Base-by-base conservation (phyloP, 129 eudicot genomes). In the Silybum marianum region DNA sequence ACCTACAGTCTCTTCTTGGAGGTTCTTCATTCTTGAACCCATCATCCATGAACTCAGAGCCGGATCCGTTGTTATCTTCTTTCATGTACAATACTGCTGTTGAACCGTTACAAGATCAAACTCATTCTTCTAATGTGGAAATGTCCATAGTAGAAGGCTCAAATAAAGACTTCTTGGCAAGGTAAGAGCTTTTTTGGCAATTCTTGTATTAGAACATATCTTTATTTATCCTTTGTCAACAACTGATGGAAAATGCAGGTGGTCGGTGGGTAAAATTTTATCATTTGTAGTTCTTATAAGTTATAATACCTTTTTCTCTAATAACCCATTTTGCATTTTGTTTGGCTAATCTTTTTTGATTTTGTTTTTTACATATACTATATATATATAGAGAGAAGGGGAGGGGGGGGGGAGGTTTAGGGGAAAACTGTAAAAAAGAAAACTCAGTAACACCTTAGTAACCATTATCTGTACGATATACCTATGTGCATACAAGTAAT, bases 1-100 rank as follows among this genome's bases (percentile, higher is more conserved):
- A 85, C 69, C 68, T 88, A 32, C 97, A 90, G 69, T 85, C 96
- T 60, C 84, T 94, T 66, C 81, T 94, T 32, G 92, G 91, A 8
- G 93, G 95, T 26, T 88, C 93, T 39, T 84, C 93, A 1, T 46
- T 40, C 76, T n/a, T 60, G 51, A 75, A 69, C 8, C 72, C 68
- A 32, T 70, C 88, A 62, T 79, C 92, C 5, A 63, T 86, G 7
- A 83, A 77, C 70, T 69, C 93, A 28, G 98, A 89, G 73, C 79
- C 95, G 0, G 98, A 93, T 81, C 94, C 94, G 19, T 80, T 90
- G 83, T 70, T 93, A 38, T 88, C 91, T 18, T 91, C 94, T 18
- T 90, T 93, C 69, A 87, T 93, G 73, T 81, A 72, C 87, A 93
- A 74, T 71, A 79, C 91, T 30, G 80, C 87, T 46, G 84, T 16